phyloP scores from a whole-genome alignment of 441 rosid species.

The Adansonia rubrostipa region DNA sequence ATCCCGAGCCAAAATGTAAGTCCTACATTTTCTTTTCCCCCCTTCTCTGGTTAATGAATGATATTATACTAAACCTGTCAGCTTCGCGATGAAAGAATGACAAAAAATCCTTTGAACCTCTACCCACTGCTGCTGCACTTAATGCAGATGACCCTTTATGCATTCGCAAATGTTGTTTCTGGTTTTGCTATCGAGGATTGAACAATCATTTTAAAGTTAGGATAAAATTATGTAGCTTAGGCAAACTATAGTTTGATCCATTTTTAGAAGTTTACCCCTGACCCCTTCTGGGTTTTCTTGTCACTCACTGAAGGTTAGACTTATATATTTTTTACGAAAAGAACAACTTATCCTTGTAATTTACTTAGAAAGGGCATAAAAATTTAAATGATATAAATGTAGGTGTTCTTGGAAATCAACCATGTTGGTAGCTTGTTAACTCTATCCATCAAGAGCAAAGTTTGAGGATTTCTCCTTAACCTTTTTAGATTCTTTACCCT shows the following conservation, averaged over 20 bases:
- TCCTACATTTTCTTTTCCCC: slow-evolving; percentile 8
- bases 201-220: neutral
- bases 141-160: neutral
- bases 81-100: neutral
- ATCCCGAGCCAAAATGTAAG: slow-evolving; percentile 77
- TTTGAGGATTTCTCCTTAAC: neutral
- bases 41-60: neutral
- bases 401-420: neutral
- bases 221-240: neutral
- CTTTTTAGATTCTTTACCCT: neutral
- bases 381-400: neutral
- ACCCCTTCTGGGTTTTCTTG: neutral
- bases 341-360: neutral
- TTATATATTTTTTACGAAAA: neutral
- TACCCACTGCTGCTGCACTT: too few relatives aligned
- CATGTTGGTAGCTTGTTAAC: neutral
- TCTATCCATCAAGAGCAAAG: neutral
- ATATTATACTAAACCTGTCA: neutral
- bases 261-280: neutral
- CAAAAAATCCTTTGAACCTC: neutral
- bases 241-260: slow-evolving; percentile 8
- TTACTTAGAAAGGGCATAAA: neutral
- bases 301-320: neutral
- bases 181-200: neutral
- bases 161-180: neutral